These are phyloP conservation scores for Kernera saxatilis DNA, from an alignment of 345 rosid genomes.

Conservation along the genomic window DNA sequence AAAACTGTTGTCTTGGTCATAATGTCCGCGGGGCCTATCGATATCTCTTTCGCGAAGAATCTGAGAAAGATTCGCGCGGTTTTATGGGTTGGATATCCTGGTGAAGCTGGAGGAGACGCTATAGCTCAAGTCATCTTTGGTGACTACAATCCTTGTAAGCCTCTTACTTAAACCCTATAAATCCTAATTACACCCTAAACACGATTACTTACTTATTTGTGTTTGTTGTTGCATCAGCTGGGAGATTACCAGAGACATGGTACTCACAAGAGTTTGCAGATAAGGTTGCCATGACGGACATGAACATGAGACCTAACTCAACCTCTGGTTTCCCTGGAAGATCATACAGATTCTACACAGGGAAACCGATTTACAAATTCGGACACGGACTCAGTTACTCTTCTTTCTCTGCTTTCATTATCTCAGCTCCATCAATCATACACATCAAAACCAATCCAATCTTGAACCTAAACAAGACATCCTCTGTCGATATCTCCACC, in stretches of 20 bases:
- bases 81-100: conserved; percentile 74
- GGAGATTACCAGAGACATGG: conserved; percentile 57
- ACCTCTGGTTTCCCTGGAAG: conserved; percentile 45
- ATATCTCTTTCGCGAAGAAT: conserved; percentile 41
- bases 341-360: conserved; percentile 55
- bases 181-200: neutral
- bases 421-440: conserved; percentile 29
- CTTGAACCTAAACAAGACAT: conserved; percentile 16
- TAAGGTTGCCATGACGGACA: conserved; percentile 47
- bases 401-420: conserved; percentile 15
- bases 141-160: conserved; percentile 51
- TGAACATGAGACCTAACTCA: conserved; percentile 44
- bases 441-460: conserved; percentile 22
- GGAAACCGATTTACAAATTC: conserved; percentile 46
- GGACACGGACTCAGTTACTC: conserved; percentile 58
- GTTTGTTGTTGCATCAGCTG: conserved; percentile 34
- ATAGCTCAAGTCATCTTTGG: conserved; percentile 67
- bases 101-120: conserved; percentile 62
- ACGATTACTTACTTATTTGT: neutral
- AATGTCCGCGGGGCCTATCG: conserved; percentile 55
- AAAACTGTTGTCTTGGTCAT: conserved; percentile 60
- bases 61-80: conserved; percentile 34
- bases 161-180: neutral
- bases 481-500: conserved; percentile 32
- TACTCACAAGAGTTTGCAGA: conserved; percentile 31